These are phyloP conservation scores for Mycena citricolor DNA, from an alignment of 1,284 basidiomycete species.

Conservation along the genomic window DNA sequence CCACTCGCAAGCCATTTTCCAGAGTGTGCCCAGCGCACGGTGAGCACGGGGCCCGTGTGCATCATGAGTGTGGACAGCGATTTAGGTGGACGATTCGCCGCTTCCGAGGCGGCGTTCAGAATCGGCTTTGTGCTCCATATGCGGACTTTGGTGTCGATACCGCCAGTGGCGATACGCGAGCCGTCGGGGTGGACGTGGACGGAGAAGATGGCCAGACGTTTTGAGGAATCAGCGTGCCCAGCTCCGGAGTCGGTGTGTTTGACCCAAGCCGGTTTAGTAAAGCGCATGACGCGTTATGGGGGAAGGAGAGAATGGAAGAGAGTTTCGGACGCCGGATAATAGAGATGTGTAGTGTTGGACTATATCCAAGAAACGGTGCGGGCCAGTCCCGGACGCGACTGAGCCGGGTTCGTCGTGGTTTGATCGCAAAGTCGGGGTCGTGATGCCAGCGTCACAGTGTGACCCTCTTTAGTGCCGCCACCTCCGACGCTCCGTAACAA, in stretches of 20 bases:
- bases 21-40: slow-evolving; percentile 94
- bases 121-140: slow-evolving; percentile 98
- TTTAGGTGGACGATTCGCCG: slow-evolving; percentile 79
- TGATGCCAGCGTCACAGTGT: too few species aligned
- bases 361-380: too few species aligned
- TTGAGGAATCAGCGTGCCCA: slow-evolving; percentile 53
- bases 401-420: too few species aligned
- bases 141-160: slow-evolving; percentile 92
- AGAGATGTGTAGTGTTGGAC: too few species aligned
- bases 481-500: too few species aligned
- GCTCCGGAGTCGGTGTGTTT: slow-evolving; percentile 57
- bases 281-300: slow-evolving; percentile 54
- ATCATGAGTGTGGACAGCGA: slow-evolving; percentile 88
- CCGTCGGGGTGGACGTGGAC: slow-evolving; percentile 95
- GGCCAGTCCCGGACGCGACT: too few species aligned
- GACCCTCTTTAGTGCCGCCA: too few species aligned
- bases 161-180: slow-evolving; percentile 93
- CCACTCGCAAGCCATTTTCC: slow-evolving; percentile 95
- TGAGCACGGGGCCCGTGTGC: slow-evolving; percentile 93
- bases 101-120: slow-evolving; percentile 70
- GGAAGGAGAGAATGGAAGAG: slow-evolving; percentile 2
- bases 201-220: slow-evolving; percentile 87
- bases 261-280: slow-evolving; percentile 79
- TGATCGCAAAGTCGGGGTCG: too few species aligned
- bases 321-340: too few species aligned